Evolutionary conservation across 371 early-diverging fungal species (phyloP), one percentile per base, ranked within the genome.

Genomic region (Chytridiales sp.): DNA sequence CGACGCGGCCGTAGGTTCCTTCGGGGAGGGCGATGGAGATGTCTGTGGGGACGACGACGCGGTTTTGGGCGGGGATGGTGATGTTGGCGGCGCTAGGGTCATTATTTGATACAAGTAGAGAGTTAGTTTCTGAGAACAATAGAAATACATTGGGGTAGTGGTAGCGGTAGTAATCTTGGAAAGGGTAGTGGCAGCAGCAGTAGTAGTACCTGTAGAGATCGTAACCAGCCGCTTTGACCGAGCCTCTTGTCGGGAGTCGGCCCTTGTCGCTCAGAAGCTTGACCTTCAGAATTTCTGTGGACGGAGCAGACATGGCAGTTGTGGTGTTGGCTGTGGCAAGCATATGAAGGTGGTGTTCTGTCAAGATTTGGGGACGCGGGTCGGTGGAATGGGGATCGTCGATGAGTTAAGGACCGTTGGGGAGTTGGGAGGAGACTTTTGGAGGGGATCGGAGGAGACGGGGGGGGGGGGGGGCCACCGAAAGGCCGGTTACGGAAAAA

Each of bases 1-100:
- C 96, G 6, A 99, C 89, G 64, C 98, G 90, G 8, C 95, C 98
- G 74, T 97, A 99, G 48, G 89, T 87, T 3, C 91, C 93, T 46
- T 73, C 70, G 21, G 94, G 97, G 9, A 94, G 74, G 32, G 87
- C 89, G 58, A 94, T 84, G 30, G 87, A 74, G 26, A 94, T 68
- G 66, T 90, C 95, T 2, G 94, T 92, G 19, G 86, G 83, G 2
- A 96, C 88, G 55, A 93, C 68, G 9, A 72, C 79, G 43, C 85
- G 85, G 19, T 85, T 83, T 50, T 85, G 78, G 19, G 93, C 82
- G 43, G 89, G 89, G 62, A 96, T 86, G 9, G 72, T 70, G 29
- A 67, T 78, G 49, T 85, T 79, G 31, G 76, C 76, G 27, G 91
- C 83, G 64, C 90, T 89, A 65, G 15, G 11, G 11, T 0, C 29